A percentile compares a stretch with the other conserved stretches of the same genome.
Conservation (phyloP, 305 asterid species). For the Fraxinus angustifolia region DNA sequence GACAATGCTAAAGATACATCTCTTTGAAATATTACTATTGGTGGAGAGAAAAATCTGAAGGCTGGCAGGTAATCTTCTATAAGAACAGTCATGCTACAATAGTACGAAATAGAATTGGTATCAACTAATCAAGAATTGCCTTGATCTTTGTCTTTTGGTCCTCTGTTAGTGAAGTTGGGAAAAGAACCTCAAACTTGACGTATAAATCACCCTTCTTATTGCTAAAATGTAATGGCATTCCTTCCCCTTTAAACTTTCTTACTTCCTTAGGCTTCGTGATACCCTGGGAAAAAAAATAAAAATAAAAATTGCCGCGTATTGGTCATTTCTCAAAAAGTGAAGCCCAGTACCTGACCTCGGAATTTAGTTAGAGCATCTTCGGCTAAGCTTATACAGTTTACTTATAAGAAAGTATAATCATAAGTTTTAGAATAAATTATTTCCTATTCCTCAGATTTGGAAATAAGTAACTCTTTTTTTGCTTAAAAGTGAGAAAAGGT, state of each 20-base stretch:
- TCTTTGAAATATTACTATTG: not conserved
- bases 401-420: not conserved
- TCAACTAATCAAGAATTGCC: conserved; percentile 38
- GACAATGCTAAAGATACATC: not conserved
- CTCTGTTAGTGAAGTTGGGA: conserved; percentile 70
- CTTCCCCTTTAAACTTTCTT: conserved; percentile 80
- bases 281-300: conserved; percentile 36
- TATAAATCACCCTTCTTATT: conserved; percentile 85
- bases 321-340: not conserved
- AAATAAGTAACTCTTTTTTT: not conserved
- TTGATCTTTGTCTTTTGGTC: conserved; percentile 78
- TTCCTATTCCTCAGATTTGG: not conserved
- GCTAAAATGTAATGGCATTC: conserved; percentile 78
- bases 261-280: conserved; percentile 84
- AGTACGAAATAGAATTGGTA: not conserved
- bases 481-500: not conserved
- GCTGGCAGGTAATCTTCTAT: not conserved
- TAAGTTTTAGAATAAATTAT: not conserved
- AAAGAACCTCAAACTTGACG: conserved; percentile 76
- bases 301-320: not conserved
- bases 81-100: not conserved
- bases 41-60: not conserved
- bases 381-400: not conserved
- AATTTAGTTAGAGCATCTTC: not conserved
- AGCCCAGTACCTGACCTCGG: not conserved